Evolutionary conservation across 2,329 filamentous ascomycete genomes (phyloP).

Genomic region (Ophiostoma triangulosporum): DNA sequence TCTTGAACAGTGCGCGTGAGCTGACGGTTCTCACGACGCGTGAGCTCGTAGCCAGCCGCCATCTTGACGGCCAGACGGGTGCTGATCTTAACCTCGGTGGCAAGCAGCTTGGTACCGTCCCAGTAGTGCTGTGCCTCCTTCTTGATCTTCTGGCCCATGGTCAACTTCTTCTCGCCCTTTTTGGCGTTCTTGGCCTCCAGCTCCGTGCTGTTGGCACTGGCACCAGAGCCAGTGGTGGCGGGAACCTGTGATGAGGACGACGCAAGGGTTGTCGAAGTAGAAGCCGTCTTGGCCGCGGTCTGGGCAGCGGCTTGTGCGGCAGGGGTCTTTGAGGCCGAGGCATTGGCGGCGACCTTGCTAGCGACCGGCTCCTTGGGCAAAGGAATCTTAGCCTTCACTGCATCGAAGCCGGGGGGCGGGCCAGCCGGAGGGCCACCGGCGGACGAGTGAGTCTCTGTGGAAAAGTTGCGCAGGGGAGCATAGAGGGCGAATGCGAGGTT

Average conservation of each 20-base stretch:
- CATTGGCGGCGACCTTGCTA: constrained; percentile 15
- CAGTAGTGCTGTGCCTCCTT: constrained; percentile 91
- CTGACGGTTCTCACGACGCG: constrained; percentile 83
- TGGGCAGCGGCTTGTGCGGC: not conserved
- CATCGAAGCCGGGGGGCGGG: constrained; percentile 81
- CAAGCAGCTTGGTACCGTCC: constrained; percentile 94
- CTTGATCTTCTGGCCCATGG: constrained; percentile 83
- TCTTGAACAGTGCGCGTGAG: constrained; percentile 88
- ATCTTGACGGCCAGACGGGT: constrained; percentile 87
- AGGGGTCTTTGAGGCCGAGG: constrained; percentile 17
- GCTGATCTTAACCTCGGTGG: constrained; percentile 85
- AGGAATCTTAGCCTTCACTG: constrained; percentile 80
- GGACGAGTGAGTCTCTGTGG: constrained; percentile 45
- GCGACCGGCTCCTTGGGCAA: constrained; percentile 41
- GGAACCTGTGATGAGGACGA: not conserved
- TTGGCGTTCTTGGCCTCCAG: constrained; percentile 43
- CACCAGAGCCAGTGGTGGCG: constrained; percentile 4
- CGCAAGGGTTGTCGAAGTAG: not conserved
- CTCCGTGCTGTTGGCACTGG: constrained; percentile 20
- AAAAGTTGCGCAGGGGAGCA: constrained; percentile 41
- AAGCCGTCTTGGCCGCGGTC: not conserved
- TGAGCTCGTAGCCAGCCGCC: constrained; percentile 94
- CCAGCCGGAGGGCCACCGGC: constrained; percentile 35
- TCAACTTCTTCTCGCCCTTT: constrained; percentile 76
- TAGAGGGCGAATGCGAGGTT: constrained; percentile 41